Evolutionary conservation across 495 filamentous ascomycete genomes (phyloP).

Genomic region (Aspergillus sparsus): DNA sequence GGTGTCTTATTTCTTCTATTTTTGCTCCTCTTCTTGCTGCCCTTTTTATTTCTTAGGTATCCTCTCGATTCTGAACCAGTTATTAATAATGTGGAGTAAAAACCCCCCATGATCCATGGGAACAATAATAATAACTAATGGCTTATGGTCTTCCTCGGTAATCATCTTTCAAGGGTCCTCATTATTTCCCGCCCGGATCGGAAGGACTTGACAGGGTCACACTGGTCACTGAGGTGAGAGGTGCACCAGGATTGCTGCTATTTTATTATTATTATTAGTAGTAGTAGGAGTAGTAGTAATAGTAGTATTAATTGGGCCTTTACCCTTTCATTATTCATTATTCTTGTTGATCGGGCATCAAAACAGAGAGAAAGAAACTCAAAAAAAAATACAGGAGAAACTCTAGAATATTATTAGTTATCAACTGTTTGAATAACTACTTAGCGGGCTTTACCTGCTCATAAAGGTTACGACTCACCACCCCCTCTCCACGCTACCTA

Average conservation of each 20-base stretch:
- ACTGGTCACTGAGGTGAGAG: too few species aligned
- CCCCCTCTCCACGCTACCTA: too few species aligned
- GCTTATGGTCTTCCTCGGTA: conserved; percentile 7
- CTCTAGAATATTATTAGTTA: too few species aligned
- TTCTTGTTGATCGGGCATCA: not conserved
- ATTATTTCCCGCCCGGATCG: not conserved
- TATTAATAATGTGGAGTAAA: conserved; percentile 9
- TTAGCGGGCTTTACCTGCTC: too few species aligned
- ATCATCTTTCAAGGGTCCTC: conserved; percentile 1
- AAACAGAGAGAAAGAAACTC: not conserved
- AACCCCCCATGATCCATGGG: conserved; percentile 9
- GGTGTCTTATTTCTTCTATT: too few species aligned
- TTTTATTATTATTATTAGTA: not conserved
- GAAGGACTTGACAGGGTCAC: too few species aligned
- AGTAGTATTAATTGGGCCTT: too few species aligned
- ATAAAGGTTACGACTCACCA: too few species aligned
- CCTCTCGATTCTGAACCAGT: not conserved
- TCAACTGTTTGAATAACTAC: too few species aligned
- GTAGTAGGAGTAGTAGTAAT: too few species aligned
- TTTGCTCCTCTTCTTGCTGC: not conserved
- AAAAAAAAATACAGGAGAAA: not conserved
- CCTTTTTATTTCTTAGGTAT: not conserved
- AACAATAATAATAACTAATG: not conserved
- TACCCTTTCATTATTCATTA: not conserved
- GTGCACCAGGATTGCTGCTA: too few species aligned